phyloP scores from a whole-genome alignment of 2,329 filamentous ascomycete genomes.

The Arachnopeziza araneosa region DNA sequence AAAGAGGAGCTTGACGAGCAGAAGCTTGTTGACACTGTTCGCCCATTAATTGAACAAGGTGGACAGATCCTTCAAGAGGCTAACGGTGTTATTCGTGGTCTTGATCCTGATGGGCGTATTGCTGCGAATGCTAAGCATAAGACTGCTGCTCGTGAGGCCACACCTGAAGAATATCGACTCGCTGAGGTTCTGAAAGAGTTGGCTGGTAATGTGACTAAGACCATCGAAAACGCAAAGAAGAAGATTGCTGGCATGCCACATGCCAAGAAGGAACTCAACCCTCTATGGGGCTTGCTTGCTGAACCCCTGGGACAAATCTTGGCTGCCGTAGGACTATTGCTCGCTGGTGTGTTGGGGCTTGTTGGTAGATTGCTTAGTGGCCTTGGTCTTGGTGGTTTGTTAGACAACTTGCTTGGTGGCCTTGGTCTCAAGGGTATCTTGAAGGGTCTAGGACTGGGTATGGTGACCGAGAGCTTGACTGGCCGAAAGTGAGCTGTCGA shows the following conservation, averaged over 20 bases:
- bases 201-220: conserved; percentile 72
- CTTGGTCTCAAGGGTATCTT: conserved; percentile 72
- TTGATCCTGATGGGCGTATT: conserved; percentile 85
- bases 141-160: conserved; percentile 66
- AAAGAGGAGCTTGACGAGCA: conserved; percentile 90
- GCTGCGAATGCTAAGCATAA: conserved; percentile 80
- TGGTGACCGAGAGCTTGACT: conserved; percentile 37
- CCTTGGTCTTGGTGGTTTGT: conserved; percentile 73
- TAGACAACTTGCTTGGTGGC: conserved; percentile 73
- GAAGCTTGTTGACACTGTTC: conserved; percentile 77
- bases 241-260: conserved; percentile 88
- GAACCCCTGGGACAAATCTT: conserved; percentile 92
- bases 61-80: conserved; percentile 76
- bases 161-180: conserved; percentile 77
- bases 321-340: conserved; percentile 76
- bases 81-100: conserved; percentile 78
- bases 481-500: conserved; percentile 37
- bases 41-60: conserved; percentile 83
- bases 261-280: conserved; percentile 91
- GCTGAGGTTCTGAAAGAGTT: conserved; percentile 84
- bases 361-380: conserved; percentile 71
- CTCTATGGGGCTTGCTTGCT: conserved; percentile 70
- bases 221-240: conserved; percentile 83
- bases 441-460: conserved; percentile 62
- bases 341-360: conserved; percentile 77